Conservation (phyloP, 2,329 filamentous ascomycete species). For the Alternaria rosae region DNA sequence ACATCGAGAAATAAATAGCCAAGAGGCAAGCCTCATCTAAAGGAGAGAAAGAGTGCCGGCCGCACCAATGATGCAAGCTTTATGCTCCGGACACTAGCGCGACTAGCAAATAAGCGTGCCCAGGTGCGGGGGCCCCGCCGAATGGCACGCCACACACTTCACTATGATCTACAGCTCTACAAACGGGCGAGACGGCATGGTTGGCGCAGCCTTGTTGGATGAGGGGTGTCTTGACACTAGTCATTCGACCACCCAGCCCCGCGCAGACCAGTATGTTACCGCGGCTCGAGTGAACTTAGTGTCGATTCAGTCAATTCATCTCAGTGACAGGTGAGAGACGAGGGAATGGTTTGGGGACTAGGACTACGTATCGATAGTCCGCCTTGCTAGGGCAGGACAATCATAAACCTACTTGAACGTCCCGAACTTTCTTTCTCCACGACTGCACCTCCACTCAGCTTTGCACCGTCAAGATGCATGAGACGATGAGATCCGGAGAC, state of each 20-base stretch:
- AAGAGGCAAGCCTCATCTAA: background rate
- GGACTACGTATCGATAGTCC: background rate
- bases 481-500: background rate
- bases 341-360: background rate
- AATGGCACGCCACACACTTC: conserved; percentile 5
- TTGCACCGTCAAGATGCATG: conserved; percentile 16
- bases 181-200: conserved; percentile 2
- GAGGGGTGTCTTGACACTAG: conserved; percentile 2
- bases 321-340: background rate
- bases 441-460: background rate
- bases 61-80: conserved; percentile 2
- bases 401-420: conserved; percentile 11
- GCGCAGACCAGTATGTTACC: conserved; percentile 9
- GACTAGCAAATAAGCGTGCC: background rate
- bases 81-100: background rate
- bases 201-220: background rate
- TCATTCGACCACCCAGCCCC: conserved; percentile 2
- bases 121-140: conserved; percentile 17
- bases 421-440: background rate
- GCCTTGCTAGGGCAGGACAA: conserved; percentile 1
- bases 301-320: background rate
- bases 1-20: background rate
- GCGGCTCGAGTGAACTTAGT: conserved; percentile 16
- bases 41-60: background rate
- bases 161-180: conserved; percentile 6